phyloP scores from a whole-genome alignment of 345 rosid genomes.

The Salix arbutifolia region DNA sequence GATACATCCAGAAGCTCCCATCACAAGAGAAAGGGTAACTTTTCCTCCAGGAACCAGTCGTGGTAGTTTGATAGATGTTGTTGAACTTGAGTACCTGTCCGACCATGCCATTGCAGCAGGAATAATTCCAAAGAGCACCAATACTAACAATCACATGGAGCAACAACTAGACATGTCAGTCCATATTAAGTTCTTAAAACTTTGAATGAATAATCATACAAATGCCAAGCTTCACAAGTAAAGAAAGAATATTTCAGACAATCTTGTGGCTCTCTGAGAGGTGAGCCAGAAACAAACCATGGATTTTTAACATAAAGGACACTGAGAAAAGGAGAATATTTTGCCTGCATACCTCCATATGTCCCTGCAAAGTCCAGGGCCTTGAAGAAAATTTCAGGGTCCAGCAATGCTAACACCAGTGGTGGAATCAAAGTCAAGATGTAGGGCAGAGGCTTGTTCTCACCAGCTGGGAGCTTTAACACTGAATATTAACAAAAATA shows the following conservation, averaged over 20 bases:
- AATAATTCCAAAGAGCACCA: constrained; percentile 74
- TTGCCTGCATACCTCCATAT: constrained; percentile 60
- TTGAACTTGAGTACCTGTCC: constrained; percentile 57
- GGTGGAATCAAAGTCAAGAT: constrained; percentile 79
- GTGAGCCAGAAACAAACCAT: not conserved
- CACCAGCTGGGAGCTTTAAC: constrained; percentile 56
- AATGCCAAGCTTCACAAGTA: no score
- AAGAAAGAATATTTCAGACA: no score
- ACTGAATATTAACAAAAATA: constrained; percentile 35
- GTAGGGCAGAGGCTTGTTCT: constrained; percentile 62
- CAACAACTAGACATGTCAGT: not conserved
- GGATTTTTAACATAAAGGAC: not conserved
- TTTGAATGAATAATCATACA: not conserved
- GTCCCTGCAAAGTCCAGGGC: constrained; percentile 95
- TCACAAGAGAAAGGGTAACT: constrained; percentile 52
- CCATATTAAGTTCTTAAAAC: not conserved
- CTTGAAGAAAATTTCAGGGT: constrained; percentile 90
- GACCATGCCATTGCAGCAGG: constrained; percentile 97
- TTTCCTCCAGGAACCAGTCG: constrained; percentile 73
- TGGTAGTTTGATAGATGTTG: constrained; percentile 29
- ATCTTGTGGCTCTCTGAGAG: not conserved
- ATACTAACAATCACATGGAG: constrained; percentile 32
- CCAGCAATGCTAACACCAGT: constrained; percentile 55
- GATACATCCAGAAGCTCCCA: constrained; percentile 58
- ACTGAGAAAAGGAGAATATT: not conserved